phyloP scores from a whole-genome alignment of 257 asterid genomes.

The Solanum verrucosum region DNA sequence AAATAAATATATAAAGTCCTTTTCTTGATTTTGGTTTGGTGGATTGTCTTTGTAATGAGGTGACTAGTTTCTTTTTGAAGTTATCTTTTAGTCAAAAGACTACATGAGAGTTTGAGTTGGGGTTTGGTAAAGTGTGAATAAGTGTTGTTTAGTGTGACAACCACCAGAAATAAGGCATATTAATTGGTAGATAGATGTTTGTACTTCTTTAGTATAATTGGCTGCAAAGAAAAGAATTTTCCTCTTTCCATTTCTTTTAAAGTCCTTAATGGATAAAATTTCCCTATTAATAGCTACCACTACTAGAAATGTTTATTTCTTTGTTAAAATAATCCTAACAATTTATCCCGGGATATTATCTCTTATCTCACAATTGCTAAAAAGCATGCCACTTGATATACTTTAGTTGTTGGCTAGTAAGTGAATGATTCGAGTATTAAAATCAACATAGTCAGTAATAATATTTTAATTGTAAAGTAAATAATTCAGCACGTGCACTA shows the following conservation, averaged over 20 bases:
- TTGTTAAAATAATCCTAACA: too few species aligned
- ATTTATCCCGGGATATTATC: too few species aligned
- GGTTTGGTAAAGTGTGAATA: conserved; percentile 21
- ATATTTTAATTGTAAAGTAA: too few species aligned
- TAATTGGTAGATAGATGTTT: neutral
- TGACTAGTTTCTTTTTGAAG: conserved; percentile 27
- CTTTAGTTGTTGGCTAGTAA: neutral
- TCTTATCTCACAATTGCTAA: too few species aligned
- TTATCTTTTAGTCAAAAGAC: conserved; percentile 23
- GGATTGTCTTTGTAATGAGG: conserved; percentile 1
- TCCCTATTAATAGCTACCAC: neutral
- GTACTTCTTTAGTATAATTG: neutral
- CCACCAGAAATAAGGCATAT: conserved; percentile 20
- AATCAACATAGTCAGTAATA: neutral
- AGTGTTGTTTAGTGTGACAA: neutral
- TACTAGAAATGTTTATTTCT: too few species aligned
- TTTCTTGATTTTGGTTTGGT: conserved; percentile 15
- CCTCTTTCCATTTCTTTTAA: neutral
- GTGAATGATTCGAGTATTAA: neutral
- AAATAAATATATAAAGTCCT: neutral
- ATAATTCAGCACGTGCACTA: neutral
- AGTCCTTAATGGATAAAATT: neutral
- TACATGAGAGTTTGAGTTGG: conserved; percentile 21
- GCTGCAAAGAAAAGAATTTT: neutral
- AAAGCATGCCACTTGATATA: too few species aligned